phyloP scores from a whole-genome alignment of 2,329 filamentous ascomycete species.

The Whalleya microplaca region DNA sequence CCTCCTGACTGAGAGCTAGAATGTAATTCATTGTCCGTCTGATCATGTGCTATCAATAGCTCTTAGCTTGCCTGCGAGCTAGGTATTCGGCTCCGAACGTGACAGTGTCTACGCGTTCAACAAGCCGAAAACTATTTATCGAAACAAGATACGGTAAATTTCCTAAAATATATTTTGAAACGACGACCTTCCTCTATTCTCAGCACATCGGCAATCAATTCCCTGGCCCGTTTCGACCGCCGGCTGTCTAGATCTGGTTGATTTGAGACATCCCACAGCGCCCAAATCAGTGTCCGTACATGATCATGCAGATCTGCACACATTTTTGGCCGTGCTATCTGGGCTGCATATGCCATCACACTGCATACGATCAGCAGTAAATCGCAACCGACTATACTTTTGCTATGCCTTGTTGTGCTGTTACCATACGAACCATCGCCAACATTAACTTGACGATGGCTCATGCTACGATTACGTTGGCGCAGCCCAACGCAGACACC shows the following conservation, averaged over 20 bases:
- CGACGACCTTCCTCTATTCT: conserved; percentile 2
- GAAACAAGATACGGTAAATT: background rate
- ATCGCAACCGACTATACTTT: background rate
- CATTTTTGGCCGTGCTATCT: conserved; percentile 7
- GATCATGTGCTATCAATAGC: background rate
- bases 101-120: background rate
- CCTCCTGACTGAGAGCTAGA: background rate
- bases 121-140: background rate
- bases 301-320: conserved; percentile 7
- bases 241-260: conserved; percentile 5
- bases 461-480: conserved; percentile 1
- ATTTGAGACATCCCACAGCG: background rate
- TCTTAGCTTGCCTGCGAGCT: background rate
- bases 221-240: conserved; percentile 5
- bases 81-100: background rate
- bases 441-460: conserved; percentile 4
- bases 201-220: conserved; percentile 2
- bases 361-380: conserved; percentile 2
- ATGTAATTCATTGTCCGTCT: background rate
- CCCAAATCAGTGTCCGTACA: background rate
- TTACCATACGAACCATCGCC: conserved; percentile 17
- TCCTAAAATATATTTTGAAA: conserved; percentile 19
- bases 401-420: conserved; percentile 17
- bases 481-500: background rate
- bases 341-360: conserved; percentile 9